Base-by-base conservation (phyloP, 768 basidiomycete genomes). In the Amanita exitialis region DNA sequence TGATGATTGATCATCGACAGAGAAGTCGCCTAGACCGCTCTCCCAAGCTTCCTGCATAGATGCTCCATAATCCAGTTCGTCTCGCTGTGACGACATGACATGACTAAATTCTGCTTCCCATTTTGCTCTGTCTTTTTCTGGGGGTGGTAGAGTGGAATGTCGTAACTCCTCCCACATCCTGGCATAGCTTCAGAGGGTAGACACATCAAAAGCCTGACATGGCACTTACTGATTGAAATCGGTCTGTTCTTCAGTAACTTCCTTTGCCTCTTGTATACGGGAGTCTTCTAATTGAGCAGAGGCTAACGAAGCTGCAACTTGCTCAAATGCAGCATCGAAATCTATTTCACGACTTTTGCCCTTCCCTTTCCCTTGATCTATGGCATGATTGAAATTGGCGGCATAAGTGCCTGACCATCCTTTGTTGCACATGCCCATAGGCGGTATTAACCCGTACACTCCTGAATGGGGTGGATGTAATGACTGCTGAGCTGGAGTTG, bases 81-180 rank as follows among this genome's bases (percentile, higher is more conserved):
- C 82, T 27, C 84, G 77, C 52, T 83, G 74, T 7, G 75, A 62
- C 30, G 72, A 73, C 85, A 90, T 86, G 37, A 89, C 67, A 53
- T 89, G 82, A 61, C 84, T 82, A 55, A 90, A 85, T 62, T 90
- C 81, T 5, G 86, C 77, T 64, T 91, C 90, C 88, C 88, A 90
- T 63, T 81, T 83, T 1, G 80, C 78, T 50, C 87, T 62, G 52
- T 88, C 84, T 61, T 80, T 82, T 20, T 70, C 59, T 4, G 77
- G 71, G 1, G 81, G 78, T 2, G 80, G 76, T 20, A 75, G 53
- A 21, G 77, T 77, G 1, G 80, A 82, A 48, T 76, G 71, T 58
- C 78, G 79, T 23, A 83, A 62, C 32, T 78, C 69, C 39, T 80
- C 71, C 84, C 80, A 86, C 34, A 79, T 69, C 36, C 86, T 90